Conservation (phyloP, 495 filamentous ascomycete species). For the Penicillium steckii region DNA sequence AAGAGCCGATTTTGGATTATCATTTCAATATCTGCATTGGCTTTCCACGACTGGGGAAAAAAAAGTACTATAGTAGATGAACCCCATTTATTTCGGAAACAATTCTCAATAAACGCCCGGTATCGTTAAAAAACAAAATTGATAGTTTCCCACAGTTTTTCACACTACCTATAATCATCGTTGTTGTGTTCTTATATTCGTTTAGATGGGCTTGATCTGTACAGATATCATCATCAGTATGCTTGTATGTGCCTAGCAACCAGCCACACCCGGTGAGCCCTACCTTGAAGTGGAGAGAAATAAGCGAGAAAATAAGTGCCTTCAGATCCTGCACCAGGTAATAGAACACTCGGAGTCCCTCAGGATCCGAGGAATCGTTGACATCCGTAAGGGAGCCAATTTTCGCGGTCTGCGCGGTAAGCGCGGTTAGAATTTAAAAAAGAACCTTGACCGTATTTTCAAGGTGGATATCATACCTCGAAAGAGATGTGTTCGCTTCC, state of each 20-base stretch:
- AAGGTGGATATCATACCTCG: constrained; percentile 58
- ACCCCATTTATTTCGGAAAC: constrained; percentile 1
- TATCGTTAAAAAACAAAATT: constrained; percentile 19
- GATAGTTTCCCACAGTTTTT: constrained; percentile 1
- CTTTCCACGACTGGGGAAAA: no score
- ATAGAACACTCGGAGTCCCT: constrained; percentile 98
- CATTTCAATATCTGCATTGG: constrained; percentile 3
- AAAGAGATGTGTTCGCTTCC: constrained; percentile 98
- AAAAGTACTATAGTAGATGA: neutral
- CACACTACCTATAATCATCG: constrained; percentile 10
- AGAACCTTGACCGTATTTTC: constrained; percentile 1
- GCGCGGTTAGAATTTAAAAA: neutral
- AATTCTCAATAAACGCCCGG: constrained; percentile 25
- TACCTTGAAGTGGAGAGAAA: constrained; percentile 96
- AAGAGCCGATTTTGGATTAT: constrained; percentile 2
- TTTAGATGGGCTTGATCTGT: constrained; percentile 83
- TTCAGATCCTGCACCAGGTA: constrained; percentile 98
- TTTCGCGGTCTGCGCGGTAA: constrained; percentile 77
- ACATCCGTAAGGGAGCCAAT: constrained; percentile 97
- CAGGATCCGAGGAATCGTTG: constrained; percentile 91
- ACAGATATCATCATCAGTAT: neutral
- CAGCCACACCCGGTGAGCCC: neutral
- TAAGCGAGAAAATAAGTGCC: constrained; percentile 93
- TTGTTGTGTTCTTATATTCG: no score
- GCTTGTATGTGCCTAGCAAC: neutral